These are phyloP conservation scores for Sclerotinia sclerotiorum DNA, from an alignment of 2,329 filamentous ascomycete species.

Conservation along the genomic window DNA sequence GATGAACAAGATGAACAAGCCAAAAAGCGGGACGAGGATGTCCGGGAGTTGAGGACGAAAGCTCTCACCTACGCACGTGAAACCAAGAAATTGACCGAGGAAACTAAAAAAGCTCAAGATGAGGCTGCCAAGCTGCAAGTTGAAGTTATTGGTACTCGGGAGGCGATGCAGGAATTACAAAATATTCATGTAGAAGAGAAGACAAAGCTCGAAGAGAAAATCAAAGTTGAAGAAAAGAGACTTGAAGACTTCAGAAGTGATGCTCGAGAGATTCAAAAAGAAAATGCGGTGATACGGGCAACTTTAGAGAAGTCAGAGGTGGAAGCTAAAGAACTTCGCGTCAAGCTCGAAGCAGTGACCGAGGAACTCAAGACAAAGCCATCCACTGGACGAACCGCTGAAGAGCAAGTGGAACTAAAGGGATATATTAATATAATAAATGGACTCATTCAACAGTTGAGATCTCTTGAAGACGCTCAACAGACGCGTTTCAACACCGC, in stretches of 20 bases:
- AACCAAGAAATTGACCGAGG: accelerated
- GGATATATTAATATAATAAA: neutral
- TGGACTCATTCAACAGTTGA: neutral
- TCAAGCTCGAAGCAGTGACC: neutral
- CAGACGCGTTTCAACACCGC: neutral
- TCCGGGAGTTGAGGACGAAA: neutral
- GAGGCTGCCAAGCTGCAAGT: accelerated
- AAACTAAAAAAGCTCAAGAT: no score
- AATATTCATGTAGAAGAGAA: neutral
- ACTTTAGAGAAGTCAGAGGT: neutral
- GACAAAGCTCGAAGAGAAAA: neutral
- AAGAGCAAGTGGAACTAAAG: neutral
- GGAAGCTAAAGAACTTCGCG: neutral
- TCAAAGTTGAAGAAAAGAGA: neutral
- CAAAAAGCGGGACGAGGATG: neutral
- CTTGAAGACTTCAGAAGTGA: neutral
- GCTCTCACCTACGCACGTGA: accelerated
- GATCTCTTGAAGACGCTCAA: neutral
- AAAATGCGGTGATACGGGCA: neutral
- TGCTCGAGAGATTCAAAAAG: neutral
- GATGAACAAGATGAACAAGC: neutral
- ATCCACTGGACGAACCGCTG: neutral
- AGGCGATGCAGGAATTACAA: neutral
- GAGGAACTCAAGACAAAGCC: no score
- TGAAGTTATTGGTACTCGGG: accelerated